Evolutionary conservation across 306 rosid genomes (phyloP).

Genomic region (Astragalus membranaceus): DNA sequence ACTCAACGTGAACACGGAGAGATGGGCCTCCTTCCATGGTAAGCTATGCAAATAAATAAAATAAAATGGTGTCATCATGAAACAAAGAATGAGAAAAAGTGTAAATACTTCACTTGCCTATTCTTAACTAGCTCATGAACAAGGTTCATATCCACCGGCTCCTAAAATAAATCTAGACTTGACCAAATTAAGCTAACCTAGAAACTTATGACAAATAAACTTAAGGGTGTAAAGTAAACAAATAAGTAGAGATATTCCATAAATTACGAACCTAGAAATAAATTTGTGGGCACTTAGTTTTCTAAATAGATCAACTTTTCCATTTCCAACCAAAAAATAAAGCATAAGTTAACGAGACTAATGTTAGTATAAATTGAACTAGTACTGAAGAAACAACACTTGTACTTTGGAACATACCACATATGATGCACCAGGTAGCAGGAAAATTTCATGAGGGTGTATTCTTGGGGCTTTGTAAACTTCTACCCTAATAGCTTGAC

Average conservation of each 20-base stretch:
- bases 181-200: neutral
- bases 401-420: slow-evolving; percentile 48
- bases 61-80: neutral
- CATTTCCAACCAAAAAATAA: slow-evolving; percentile 7
- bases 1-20: slow-evolving; percentile 59
- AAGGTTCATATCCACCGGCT: neutral
- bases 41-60: slow-evolving; percentile 44
- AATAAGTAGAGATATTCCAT: neutral
- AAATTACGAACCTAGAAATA: neutral
- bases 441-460: slow-evolving; percentile 59
- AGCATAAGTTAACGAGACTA: neutral
- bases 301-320: neutral
- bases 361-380: neutral
- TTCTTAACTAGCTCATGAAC: neutral
- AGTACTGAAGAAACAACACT: neutral
- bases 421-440: slow-evolving; percentile 82
- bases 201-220: neutral
- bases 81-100: slow-evolving; percentile 1
- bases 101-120: neutral
- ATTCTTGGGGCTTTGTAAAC: slow-evolving; percentile 80
- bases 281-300: neutral
- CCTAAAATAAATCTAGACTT: neutral
- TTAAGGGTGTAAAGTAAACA: neutral
- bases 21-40: slow-evolving; percentile 86
- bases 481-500: slow-evolving; percentile 75